Conservation (phyloP, 352 stramenopile species). For the Globisporangium cylindrosporum region DNA sequence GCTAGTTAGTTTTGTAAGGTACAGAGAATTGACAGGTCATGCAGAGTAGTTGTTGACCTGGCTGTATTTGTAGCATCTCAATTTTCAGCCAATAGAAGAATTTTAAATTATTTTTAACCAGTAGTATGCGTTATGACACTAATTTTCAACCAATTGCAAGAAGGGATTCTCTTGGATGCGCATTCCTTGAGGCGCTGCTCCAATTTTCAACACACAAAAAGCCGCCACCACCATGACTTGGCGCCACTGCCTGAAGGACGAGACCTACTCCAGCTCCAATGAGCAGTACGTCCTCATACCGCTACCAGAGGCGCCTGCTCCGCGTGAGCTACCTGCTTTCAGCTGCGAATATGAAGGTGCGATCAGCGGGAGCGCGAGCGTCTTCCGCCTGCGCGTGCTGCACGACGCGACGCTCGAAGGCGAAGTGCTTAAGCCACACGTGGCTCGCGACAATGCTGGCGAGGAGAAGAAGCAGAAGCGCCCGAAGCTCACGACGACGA, state of each 20-base stretch:
- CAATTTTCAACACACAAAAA: neutral
- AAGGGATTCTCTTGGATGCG: neutral
- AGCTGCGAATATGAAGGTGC: constrained; percentile 47
- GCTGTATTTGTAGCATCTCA: neutral
- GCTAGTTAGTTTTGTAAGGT: neutral
- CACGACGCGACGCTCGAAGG: constrained; percentile 35
- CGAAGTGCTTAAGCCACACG: constrained; percentile 23
- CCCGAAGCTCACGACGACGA: constrained; percentile 14
- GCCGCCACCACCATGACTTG: neutral
- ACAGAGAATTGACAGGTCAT: no score
- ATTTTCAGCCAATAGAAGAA: neutral
- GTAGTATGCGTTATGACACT: neutral
- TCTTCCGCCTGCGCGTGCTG: constrained; percentile 41
- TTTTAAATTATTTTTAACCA: neutral
- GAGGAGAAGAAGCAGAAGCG: constrained; percentile 29
- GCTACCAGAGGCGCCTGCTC: neutral
- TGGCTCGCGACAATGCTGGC: neutral
- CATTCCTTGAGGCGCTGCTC: neutral
- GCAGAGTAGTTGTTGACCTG: neutral
- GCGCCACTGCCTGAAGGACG: neutral
- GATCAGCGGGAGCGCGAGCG: constrained; percentile 33
- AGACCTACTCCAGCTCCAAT: neutral
- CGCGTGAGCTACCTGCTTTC: constrained; percentile 1
- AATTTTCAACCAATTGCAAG: neutral
- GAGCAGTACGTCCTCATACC: constrained; percentile 8